Evolutionary conservation across 345 rosid genomes (phyloP).

Genomic region (Lagerstroemia speciosa): DNA sequence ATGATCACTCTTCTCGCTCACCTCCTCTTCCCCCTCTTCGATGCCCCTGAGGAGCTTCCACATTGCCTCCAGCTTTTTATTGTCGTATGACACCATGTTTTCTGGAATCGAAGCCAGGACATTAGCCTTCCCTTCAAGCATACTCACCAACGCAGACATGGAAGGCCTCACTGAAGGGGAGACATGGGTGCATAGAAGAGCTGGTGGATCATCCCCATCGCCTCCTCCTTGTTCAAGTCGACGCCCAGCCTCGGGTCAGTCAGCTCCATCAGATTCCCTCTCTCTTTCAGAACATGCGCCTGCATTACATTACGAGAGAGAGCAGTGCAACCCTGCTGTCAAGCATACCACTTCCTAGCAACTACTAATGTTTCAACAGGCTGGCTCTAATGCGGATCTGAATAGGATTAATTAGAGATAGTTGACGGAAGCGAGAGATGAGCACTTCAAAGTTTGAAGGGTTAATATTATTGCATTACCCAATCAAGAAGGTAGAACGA

Average conservation of each 20-base stretch:
- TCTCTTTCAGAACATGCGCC: constrained; percentile 22
- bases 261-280: constrained; percentile 20
- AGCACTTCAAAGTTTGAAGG: no score
- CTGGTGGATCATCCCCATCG: constrained; percentile 12
- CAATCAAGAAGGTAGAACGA: constrained; percentile 21
- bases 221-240: constrained; percentile 18
- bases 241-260: constrained; percentile 20
- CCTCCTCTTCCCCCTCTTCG: neutral
- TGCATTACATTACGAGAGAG: constrained; percentile 2
- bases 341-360: no score
- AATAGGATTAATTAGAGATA: no score
- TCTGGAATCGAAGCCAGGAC: constrained; percentile 11
- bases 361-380: no score
- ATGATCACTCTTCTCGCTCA: neutral
- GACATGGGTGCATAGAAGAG: constrained; percentile 18
- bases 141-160: constrained; percentile 23
- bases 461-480: constrained; percentile 8
- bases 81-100: neutral
- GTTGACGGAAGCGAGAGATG: no score
- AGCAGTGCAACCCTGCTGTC: neutral
- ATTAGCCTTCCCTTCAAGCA: constrained; percentile 25
- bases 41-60: constrained; percentile 7
- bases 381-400: no score
- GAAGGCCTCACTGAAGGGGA: constrained; percentile 24
- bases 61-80: constrained; percentile 2